Conservation (phyloP, 305 asterid species). For the Rubia peregrina region DNA sequence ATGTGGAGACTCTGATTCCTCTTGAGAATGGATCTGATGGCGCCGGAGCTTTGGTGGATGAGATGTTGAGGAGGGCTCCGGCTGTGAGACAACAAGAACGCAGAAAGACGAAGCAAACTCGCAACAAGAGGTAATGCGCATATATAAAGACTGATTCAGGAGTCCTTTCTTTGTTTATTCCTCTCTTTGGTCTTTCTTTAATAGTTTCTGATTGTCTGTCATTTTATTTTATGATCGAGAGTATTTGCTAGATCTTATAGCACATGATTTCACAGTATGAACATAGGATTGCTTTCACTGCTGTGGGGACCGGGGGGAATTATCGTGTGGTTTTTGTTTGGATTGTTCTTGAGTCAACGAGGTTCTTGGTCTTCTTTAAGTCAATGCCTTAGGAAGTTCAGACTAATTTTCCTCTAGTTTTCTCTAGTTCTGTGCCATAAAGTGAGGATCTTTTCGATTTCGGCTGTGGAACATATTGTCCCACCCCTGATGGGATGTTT, state of each 20-base stretch:
- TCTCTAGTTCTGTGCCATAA: too few relatives aligned
- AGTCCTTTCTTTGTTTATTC: neutral
- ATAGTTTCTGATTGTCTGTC: constrained; percentile 12
- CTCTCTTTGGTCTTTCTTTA: constrained; percentile 5
- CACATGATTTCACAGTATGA: constrained; percentile 2
- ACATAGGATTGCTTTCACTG: neutral
- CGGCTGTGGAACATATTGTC: neutral
- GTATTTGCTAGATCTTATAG: neutral
- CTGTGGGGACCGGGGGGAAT: neutral
- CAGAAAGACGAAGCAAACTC: constrained; percentile 26
- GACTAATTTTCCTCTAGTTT: neutral
- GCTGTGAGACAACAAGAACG: constrained; percentile 16
- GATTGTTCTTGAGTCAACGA: neutral
- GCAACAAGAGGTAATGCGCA: constrained; percentile 34
- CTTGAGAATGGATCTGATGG: constrained; percentile 19
- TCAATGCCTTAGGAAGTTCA: neutral
- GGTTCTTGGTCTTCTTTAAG: neutral
- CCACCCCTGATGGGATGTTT: neutral
- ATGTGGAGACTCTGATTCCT: constrained; percentile 42
- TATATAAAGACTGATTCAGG: neutral
- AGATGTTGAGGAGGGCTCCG: constrained; percentile 15
- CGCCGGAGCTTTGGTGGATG: constrained; percentile 6
- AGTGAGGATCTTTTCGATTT: neutral
- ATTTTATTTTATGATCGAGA: neutral
- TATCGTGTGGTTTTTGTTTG: neutral